Evolutionary conservation across 306 rosid genomes (phyloP).

Genomic region (Vigna unguiculata): DNA sequence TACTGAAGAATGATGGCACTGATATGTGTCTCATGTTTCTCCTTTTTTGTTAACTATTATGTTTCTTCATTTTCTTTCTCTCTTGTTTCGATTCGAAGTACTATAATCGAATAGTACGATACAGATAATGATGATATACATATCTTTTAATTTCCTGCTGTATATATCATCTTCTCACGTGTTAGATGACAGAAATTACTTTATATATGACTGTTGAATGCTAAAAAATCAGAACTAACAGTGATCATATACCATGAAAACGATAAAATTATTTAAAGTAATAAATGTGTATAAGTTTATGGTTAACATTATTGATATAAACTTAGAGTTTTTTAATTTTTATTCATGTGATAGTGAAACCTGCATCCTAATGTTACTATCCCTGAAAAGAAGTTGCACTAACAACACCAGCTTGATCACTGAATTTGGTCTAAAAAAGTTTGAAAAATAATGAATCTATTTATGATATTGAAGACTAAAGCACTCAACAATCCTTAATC

Average conservation of each 20-base stretch:
- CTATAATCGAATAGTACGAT: not conserved
- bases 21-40: constrained; percentile 19
- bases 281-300: too few relatives aligned
- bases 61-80: not conserved
- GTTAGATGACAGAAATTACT: not conserved
- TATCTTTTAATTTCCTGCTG: not conserved
- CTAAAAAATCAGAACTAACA: not conserved
- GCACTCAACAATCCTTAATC: too few relatives aligned
- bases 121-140: not conserved
- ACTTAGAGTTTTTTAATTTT: too few relatives aligned
- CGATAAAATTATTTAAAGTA: not conserved
- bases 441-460: too few relatives aligned
- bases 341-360: too few relatives aligned
- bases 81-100: not conserved
- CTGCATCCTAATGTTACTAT: too few relatives aligned
- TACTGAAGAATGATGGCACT: constrained; percentile 33
- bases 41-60: not conserved
- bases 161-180: not conserved
- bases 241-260: not conserved
- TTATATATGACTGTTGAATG: not conserved
- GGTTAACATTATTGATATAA: too few relatives aligned
- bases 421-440: too few relatives aligned
- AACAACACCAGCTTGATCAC: too few relatives aligned
- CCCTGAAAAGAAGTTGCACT: too few relatives aligned
- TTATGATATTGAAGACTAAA: too few relatives aligned